Evolutionary conservation across 805 yeast species (phyloP).

Genomic region (Barnettozyma siamensis): DNA sequence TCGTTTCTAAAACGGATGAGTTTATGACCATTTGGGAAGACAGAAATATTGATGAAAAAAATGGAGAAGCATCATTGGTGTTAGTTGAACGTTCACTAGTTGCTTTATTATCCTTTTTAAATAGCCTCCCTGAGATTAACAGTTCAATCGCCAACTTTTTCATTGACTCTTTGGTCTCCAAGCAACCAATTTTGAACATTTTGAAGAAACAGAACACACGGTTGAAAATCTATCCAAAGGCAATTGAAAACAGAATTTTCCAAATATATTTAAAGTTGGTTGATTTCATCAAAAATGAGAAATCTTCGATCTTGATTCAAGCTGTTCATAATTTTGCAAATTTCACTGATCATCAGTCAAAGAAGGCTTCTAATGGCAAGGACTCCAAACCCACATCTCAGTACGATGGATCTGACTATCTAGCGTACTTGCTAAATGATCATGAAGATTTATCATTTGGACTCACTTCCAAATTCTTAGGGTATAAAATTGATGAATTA

Average conservation of each 20-base stretch:
- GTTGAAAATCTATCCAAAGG: conserved; percentile 11
- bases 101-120: conserved; percentile 48
- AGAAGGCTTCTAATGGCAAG: not conserved
- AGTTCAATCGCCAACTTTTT: conserved; percentile 44
- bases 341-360: conserved; percentile 23
- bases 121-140: conserved; percentile 32
- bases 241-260: conserved; percentile 38
- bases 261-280: conserved; percentile 38
- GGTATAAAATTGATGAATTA: conserved; percentile 33
- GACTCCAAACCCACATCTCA: not conserved
- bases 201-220: conserved; percentile 6
- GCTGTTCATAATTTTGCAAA: conserved; percentile 39
- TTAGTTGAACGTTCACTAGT: conserved; percentile 54
- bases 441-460: conserved; percentile 46
- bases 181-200: conserved; percentile 11
- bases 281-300: conserved; percentile 19
- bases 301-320: conserved; percentile 29
- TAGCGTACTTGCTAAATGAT: conserved; percentile 11
- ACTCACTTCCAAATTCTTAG: conserved; percentile 42
- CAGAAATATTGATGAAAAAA: conserved; percentile 39
- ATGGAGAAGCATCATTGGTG: conserved; percentile 37
- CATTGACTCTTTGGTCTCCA: conserved; percentile 26
- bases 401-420: conserved; percentile 8
- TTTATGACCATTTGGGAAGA: conserved; percentile 60
- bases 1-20: conserved; percentile 52